A percentile compares a stretch with the other conserved stretches of the same genome.
These are phyloP conservation scores for Scheffersomyces ergatensis DNA, from an alignment of 805 yeast genomes.

Conservation along the genomic window DNA sequence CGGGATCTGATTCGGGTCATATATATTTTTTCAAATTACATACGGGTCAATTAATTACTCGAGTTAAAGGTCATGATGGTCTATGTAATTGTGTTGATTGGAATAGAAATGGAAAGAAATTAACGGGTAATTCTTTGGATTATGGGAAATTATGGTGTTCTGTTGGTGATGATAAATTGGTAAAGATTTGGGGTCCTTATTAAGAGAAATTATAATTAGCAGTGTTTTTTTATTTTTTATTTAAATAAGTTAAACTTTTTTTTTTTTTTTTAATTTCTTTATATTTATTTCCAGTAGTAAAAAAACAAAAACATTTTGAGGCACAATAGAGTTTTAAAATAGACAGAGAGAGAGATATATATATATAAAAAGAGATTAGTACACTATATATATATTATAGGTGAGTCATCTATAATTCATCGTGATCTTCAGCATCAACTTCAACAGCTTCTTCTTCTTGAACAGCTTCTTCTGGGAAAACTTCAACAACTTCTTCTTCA, in stretches of 20 bases:
- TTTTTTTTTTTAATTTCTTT: no score
- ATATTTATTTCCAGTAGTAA: no score
- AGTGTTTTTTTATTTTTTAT: no score
- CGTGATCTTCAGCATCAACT: conserved; percentile 30
- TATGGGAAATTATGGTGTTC: conserved; percentile 65
- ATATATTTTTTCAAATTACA: conserved; percentile 76
- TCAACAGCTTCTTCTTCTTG: conserved; percentile 8
- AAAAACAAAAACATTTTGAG: no score
- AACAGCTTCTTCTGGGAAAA: conserved; percentile 32
- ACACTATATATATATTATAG: no score
- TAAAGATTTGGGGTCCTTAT: conserved; percentile 61
- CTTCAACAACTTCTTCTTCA: conserved; percentile 19
- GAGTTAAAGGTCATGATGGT: conserved; percentile 61
- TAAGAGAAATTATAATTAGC: no score
- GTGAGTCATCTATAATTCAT: conserved; percentile 38
- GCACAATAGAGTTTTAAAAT: no score
- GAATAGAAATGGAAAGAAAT: conserved; percentile 36
- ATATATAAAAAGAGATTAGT: no score
- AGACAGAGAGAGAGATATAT: no score
- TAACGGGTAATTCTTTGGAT: conserved; percentile 22
- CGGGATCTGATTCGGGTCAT: conserved; percentile 82
- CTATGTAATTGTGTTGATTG: conserved; percentile 79
- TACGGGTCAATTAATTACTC: conserved; percentile 63
- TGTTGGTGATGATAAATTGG: conserved; percentile 77
- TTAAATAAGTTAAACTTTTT: no score